These are phyloP conservation scores for Coemansia sp. DNA, from an alignment of 192 early-diverging fungal genomes.

Conservation along the genomic window DNA sequence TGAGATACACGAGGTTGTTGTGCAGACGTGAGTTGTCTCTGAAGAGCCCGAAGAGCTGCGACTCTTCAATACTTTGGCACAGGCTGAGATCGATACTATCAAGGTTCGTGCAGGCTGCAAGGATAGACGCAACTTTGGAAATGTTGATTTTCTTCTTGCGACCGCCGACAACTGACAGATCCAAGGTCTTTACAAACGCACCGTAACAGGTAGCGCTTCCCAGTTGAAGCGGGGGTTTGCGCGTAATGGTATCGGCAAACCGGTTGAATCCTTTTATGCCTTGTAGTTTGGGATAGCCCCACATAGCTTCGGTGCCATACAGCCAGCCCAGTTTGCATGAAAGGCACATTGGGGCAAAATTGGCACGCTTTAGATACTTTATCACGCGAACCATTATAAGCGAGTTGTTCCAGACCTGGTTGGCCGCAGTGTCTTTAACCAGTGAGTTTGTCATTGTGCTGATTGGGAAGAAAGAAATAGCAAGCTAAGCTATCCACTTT, in stretches of 20 bases:
- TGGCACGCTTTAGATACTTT: not conserved
- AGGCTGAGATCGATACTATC: constrained; percentile 15
- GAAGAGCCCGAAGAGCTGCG: not conserved
- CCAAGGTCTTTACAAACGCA: constrained; percentile 7
- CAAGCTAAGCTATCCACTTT: too few relatives aligned
- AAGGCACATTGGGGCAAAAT: not conserved
- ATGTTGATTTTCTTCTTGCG: constrained; percentile 18
- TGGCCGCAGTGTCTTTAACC: not conserved
- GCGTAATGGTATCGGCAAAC: not conserved
- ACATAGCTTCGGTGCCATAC: constrained; percentile 9
- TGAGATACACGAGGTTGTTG: not conserved
- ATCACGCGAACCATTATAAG: not conserved
- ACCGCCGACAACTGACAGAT: constrained; percentile 16
- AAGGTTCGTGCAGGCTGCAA: constrained; percentile 8
- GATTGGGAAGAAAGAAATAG: too few relatives aligned
- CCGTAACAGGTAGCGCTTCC: constrained; percentile 10
- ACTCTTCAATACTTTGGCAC: constrained; percentile 7
- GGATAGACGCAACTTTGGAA: constrained; percentile 6
- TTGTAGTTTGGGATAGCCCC: not conserved
- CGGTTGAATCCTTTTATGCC: constrained; percentile 11
- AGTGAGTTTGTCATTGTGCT: too few relatives aligned
- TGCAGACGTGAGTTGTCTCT: not conserved
- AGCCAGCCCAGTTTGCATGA: constrained; percentile 15
- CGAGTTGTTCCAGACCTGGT: constrained; percentile 6
- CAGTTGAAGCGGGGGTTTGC: constrained; percentile 1